phyloP scores from a whole-genome alignment of 129 eudicot species.

The Artemisia argyi region DNA sequence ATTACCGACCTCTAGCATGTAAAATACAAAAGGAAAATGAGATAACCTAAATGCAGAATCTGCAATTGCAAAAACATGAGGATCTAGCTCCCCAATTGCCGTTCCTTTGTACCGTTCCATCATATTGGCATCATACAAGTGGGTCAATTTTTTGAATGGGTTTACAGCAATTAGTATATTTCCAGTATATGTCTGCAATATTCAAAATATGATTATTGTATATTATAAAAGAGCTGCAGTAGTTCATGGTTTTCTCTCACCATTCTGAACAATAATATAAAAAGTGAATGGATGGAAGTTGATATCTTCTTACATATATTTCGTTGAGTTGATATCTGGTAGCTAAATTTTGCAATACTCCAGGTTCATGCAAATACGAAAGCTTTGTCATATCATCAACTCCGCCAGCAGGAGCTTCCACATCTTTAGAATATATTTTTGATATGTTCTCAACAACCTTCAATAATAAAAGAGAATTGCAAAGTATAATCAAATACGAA shows the following conservation, averaged over 20 bases:
- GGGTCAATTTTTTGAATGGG: constrained; percentile 92
- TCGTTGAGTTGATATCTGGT: constrained; percentile 86
- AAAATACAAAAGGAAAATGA: constrained; percentile 13
- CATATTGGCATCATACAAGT: constrained; percentile 78
- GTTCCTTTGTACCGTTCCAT: constrained; percentile 95
- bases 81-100: constrained; percentile 80
- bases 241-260: constrained; percentile 47
- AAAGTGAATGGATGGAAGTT: constrained; percentile 8
- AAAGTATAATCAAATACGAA: constrained; percentile 20
- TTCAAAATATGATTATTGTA: constrained; percentile 56
- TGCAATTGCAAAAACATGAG: constrained; percentile 98
- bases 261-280: constrained; percentile 27
- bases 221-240: constrained; percentile 54
- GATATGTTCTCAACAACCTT: constrained; percentile 62
- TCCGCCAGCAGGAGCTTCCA: constrained; percentile 78
- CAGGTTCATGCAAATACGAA: constrained; percentile 95
- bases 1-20: not conserved
- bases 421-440: constrained; percentile 68
- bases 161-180: constrained; percentile 91
- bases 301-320: constrained; percentile 76
- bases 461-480: constrained; percentile 2
- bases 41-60: constrained; percentile 87
- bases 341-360: constrained; percentile 90
- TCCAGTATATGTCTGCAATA: constrained; percentile 97
- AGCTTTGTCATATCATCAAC: constrained; percentile 93